Base-by-base conservation (phyloP, 1,139 yeast genomes). In the Saccharomyces pastorianus region DNA sequence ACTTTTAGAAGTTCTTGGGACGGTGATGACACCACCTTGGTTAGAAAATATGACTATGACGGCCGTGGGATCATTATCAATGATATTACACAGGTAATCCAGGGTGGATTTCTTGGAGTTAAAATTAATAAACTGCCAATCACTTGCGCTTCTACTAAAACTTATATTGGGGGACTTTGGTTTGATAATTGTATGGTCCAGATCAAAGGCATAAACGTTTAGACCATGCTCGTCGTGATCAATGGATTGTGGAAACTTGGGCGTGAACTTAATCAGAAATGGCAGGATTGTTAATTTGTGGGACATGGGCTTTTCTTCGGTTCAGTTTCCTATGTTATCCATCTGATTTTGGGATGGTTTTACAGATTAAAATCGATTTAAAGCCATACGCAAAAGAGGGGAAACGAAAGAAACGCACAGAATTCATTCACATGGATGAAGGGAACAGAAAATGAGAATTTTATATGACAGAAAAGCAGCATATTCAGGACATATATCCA, bases 1-100 rank as follows among this genome's bases (percentile, higher is more conserved):
- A 14, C 88, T 79, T 63, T 84, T 85, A 2, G 82, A 75, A 13
- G 71, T 69, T 8, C 64, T 63, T 5, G 73, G 70, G 4, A 73
- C 71, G 2, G 77, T 64, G 1, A 66, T 61, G 1, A 69, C 71
- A 28, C 73, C 70, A n/a, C 91, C 96, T 66, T 93, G 99, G 65
- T 93, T 93, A 2, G 97, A 82, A 66, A 93, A 88, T 1, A 93
- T 78, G 13, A 84, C 93, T 4, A 89, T 67, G 2, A 69, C 66
- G 0, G 65, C 61, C 2, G 53, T 48, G 0, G 65, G 52, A 0
- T 64, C 59, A 2, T 63, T 25, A 64, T 55, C 13, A 62, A 59
- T 26, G 81, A 65, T 51, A 63, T 73, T 6, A 6, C 59, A 25
- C 7, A 67, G 54, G 26, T 32, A 56, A 26, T 60, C 59, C 7